Conservation (phyloP, 352 stramenopile species). For the Pythium aristosporum region DNA sequence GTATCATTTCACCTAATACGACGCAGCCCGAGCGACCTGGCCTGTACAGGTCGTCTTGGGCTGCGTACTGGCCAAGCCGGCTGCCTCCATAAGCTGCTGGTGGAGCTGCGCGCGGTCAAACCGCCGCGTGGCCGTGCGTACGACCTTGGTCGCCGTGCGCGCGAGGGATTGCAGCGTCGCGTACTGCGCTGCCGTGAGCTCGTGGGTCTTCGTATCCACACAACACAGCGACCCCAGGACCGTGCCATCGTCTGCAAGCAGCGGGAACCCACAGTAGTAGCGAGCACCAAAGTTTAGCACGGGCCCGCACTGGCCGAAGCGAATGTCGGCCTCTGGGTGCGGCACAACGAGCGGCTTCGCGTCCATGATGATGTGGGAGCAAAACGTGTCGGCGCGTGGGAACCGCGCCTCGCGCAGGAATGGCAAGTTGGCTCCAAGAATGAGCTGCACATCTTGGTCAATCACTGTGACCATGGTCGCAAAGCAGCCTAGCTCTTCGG, state of each 20-base stretch:
- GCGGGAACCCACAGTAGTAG: slow-evolving; percentile 76
- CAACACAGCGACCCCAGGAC: slow-evolving; percentile 66
- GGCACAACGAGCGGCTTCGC: slow-evolving; percentile 54
- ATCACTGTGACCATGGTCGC: slow-evolving; percentile 62
- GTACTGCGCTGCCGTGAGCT: slow-evolving; percentile 62
- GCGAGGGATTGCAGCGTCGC: slow-evolving; percentile 47
- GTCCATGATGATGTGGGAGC: slow-evolving; percentile 58
- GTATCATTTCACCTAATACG: background rate
- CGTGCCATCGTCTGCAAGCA: slow-evolving; percentile 41
- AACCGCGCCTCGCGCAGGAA: slow-evolving; percentile 34
- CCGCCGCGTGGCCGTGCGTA: slow-evolving; percentile 10
- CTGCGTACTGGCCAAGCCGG: background rate
- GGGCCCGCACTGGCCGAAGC: slow-evolving; percentile 35
- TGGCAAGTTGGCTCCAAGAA: slow-evolving; percentile 44
- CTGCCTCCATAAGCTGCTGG: slow-evolving; percentile 5
- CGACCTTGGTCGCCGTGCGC: slow-evolving; percentile 16
- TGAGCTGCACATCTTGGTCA: slow-evolving; percentile 38
- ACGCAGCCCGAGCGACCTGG: background rate
- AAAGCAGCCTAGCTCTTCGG: slow-evolving; percentile 51
- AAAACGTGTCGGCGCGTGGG: slow-evolving; percentile 56
- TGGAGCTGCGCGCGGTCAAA: slow-evolving; percentile 9
- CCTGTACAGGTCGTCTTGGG: background rate
- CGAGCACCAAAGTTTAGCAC: slow-evolving; percentile 32
- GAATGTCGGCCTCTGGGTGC: slow-evolving; percentile 59
- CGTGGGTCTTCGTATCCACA: slow-evolving; percentile 42